These are phyloP conservation scores for Annona squamosa DNA, from an alignment of 164 flowering plant species.

Conservation along the genomic window DNA sequence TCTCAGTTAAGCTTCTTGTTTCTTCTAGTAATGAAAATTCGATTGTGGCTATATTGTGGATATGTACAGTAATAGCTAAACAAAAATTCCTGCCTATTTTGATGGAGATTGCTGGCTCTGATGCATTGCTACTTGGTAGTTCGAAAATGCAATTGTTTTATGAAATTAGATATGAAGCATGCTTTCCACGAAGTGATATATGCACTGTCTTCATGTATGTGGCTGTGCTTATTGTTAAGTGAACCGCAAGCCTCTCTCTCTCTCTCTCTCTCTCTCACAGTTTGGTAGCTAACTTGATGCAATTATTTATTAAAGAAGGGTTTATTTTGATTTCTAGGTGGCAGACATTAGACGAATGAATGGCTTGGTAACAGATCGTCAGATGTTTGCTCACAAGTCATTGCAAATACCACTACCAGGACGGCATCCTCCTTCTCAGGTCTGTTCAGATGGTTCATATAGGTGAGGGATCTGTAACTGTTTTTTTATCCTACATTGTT, in stretches of 20 bases:
- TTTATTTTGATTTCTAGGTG: slow-evolving; percentile 36
- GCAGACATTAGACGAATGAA: slow-evolving; percentile 82
- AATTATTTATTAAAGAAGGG: not conserved
- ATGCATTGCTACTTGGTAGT: no score
- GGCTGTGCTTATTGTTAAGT: no score
- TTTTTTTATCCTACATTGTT: not conserved
- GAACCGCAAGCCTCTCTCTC: not conserved
- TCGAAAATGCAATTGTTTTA: no score
- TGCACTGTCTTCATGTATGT: no score
- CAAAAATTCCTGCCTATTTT: no score
- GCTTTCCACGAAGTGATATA: no score
- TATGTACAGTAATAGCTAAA: no score
- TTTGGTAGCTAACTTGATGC: not conserved
- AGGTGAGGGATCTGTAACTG: slow-evolving; percentile 33
- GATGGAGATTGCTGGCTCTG: no score
- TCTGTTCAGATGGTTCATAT: slow-evolving; percentile 36
- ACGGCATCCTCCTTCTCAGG: slow-evolving; percentile 78
- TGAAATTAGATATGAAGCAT: no score
- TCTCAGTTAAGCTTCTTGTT: no score
- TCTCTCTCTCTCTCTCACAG: not conserved
- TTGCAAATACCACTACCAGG: slow-evolving; percentile 76
- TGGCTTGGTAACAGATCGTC: slow-evolving; percentile 79
- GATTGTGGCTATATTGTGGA: no score
- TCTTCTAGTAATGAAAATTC: no score
- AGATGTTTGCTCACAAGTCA: slow-evolving; percentile 87